Evolutionary conservation across 352 stramenopile species (phyloP), one percentile per base, ranked within the genome.

Genomic region (Phytopythium kandeliae): DNA sequence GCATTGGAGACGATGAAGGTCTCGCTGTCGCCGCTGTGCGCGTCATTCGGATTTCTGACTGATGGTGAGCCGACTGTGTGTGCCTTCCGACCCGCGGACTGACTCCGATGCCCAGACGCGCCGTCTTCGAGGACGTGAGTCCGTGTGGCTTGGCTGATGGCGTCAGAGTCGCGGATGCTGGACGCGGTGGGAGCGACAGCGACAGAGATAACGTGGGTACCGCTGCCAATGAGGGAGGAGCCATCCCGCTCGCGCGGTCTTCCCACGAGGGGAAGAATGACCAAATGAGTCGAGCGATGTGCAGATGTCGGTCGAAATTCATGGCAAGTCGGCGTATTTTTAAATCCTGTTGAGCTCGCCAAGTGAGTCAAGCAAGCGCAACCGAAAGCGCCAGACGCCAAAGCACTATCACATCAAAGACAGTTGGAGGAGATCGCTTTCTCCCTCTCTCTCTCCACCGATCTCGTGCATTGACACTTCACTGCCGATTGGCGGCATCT

Each of bases 51-150:
- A 35, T 25, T 28, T 53, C 47, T 11, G 31, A 16, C 33, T 53
- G 47, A 16, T 17, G 47, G 9, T 21, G 33, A 13, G 44, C 10
- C 1, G 35, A 40, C n/a, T 37, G 26, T 10, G 44, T 16, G 28
- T 69, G 62, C 48, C 65, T 72, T 2, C 52, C n/a, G 10, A 60
- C 34, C n/a, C 69, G 58, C 4, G 69, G 69, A 54, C 69, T 79
- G 10, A 46, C 49, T 17, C 49, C 45, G 26, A 51, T 26, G 26
- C 43, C 19, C 17, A 24, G n/a, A 38, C 45, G n/a, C 19, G 28
- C 19, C 2, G 30, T 38, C 28, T 28, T 51, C 1, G 28, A 30
- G n/a, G 28, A 30, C 15, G 30, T 51, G 21, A 40, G 45, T 8
- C 45, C 45, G 19, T 51, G 30, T 0, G 45, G 21, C 30, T 28